These are phyloP conservation scores for Nicotiana benthamiana DNA, from an alignment of 257 asterid genomes.

Conservation along the genomic window DNA sequence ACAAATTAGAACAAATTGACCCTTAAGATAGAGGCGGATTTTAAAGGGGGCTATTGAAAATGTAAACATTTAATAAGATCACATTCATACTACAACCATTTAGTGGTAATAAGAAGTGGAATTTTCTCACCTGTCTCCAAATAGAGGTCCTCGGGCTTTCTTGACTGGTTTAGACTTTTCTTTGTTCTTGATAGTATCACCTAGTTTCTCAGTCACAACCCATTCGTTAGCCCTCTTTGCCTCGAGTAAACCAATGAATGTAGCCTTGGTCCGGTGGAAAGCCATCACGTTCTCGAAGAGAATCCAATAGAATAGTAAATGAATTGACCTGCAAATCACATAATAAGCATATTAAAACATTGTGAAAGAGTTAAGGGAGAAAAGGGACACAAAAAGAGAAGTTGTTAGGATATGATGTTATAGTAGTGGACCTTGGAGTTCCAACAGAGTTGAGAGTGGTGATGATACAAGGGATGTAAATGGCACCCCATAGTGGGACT, in stretches of 20 bases:
- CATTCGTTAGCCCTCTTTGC: conserved; percentile 90
- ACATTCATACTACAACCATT: no score
- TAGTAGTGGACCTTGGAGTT: conserved; percentile 59
- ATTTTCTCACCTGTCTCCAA: conserved; percentile 58
- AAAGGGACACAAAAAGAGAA: background rate
- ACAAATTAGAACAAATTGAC: background rate
- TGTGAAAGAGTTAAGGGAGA: background rate
- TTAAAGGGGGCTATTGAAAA: background rate
- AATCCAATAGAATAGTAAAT: conserved; percentile 87
- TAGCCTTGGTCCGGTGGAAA: conserved; percentile 90
- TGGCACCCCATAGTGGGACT: conserved; percentile 71
- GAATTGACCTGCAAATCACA: conserved; percentile 60
- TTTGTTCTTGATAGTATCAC: conserved; percentile 71
- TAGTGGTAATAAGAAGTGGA: no score
- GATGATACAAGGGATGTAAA: conserved; percentile 84
- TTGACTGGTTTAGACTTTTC: conserved; percentile 31
- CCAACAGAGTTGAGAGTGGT: conserved; percentile 83
- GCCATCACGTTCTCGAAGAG: conserved; percentile 97
- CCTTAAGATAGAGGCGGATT: background rate
- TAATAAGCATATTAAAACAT: background rate
- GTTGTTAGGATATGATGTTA: background rate
- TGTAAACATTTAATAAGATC: no score
- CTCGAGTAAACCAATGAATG: conserved; percentile 80
- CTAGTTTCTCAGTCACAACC: conserved; percentile 96
- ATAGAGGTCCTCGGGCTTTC: conserved; percentile 30